Evolutionary conservation across 2,329 filamentous ascomycete species (phyloP), one percentile per base, ranked within the genome.

Genomic region (Diaporthe vexans): DNA sequence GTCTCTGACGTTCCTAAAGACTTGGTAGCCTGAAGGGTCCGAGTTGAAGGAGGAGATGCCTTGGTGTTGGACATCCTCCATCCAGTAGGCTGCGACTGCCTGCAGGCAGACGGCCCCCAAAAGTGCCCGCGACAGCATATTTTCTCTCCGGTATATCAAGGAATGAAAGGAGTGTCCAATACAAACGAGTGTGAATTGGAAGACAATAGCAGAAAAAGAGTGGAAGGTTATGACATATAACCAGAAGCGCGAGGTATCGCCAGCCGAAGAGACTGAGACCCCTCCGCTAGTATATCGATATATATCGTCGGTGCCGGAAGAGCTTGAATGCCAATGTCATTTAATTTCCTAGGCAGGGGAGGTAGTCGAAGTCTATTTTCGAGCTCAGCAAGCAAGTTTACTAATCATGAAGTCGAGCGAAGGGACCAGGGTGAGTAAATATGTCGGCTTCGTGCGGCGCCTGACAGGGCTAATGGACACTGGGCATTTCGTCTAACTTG

Each of bases 1-100:
- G 69, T 84, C 82, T 77, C 84, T 86, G 57, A 88, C 86, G 74
- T 87, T 88, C 9, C 87, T 81, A 78, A 86, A 88, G 48, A 88
- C 82, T 29, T 82, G 77, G 78, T 88, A 88, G 29, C 74, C 76
- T n/a, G 82, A 29, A 4, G 52, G 79, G 76, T 86, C 81, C 1
- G 78, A 71, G 76, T 87, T 86, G 81, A 87, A 88, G 2, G 87
- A 82, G 0, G 86, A 84, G n/a, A 85, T 80, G 69, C 87, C 87
- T 74, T 86, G 85, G 76, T 88, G 87, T 17, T 79, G 78, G 72
- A 88, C 82, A 26, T 83, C 81, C 46, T 86, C 86, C 81, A 88
- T 83, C 84, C 84, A 85, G 78, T 81, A 85, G 6, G 75, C 70
- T 26, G 65, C 19, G 1, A 78, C 74, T 21, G 78, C 77, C 37